Evolutionary conservation across 345 rosid species (phyloP).

Genomic region (Cardamine chenopodiifolia): DNA sequence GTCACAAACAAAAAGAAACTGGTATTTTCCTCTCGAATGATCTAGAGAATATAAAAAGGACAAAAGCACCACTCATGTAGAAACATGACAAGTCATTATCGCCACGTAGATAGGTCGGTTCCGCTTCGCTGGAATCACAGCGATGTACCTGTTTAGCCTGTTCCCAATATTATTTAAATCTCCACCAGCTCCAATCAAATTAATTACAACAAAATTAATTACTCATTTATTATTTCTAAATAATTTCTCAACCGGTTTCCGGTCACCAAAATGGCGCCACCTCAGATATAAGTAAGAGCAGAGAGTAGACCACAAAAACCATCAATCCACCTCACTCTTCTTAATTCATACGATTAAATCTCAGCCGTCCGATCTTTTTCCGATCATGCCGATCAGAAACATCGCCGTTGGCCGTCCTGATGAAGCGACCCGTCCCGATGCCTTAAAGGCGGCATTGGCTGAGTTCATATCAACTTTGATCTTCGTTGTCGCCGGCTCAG

Average conservation of each 20-base stretch:
- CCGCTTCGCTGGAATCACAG: constrained; percentile 33
- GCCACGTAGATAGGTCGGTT: constrained; percentile 44
- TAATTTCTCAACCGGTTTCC: constrained; percentile 26
- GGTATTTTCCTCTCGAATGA: constrained; percentile 17
- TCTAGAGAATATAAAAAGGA: constrained; percentile 26
- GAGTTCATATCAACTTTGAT: constrained; percentile 84
- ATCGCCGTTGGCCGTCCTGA: constrained; percentile 72
- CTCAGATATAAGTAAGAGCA: constrained; percentile 37
- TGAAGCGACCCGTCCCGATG: constrained; percentile 70
- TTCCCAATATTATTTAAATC: constrained; percentile 20
- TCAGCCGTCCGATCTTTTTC: constrained; percentile 33
- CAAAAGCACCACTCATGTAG: constrained; percentile 30
- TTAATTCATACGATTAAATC: not conserved
- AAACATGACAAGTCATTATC: constrained; percentile 42
- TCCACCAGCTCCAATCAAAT: constrained; percentile 33
- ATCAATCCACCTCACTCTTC: constrained; percentile 24
- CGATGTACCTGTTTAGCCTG: constrained; percentile 38
- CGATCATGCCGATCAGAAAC: constrained; percentile 80
- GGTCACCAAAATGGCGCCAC: constrained; percentile 27
- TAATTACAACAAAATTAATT: not conserved
- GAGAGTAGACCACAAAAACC: constrained; percentile 10
- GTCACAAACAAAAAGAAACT: not conserved
- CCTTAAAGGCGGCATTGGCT: constrained; percentile 78
- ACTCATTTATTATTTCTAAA: not conserved
- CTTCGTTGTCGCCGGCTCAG: constrained; percentile 89